A percentile compares a stretch with the other conserved stretches of the same genome.
Conservation (phyloP, 2,329 filamentous ascomycete genomes). For the Blumeria hordei region DNA sequence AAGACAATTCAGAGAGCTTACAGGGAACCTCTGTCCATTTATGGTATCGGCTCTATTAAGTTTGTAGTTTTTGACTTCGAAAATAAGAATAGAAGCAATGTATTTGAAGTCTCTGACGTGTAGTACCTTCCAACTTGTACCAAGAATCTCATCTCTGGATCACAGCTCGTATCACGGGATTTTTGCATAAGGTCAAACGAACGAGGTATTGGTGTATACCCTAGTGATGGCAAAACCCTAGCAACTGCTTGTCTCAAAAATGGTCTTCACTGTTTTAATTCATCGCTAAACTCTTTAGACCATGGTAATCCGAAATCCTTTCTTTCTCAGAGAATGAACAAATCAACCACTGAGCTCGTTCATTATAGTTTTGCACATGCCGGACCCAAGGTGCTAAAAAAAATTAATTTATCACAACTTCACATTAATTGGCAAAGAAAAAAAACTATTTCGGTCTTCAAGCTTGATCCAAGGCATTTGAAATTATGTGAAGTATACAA, state of each 20-base stretch:
- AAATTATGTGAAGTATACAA: neutral
- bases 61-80: neutral
- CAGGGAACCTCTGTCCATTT: neutral
- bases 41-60: neutral
- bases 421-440: neutral
- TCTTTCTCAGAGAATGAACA: neutral
- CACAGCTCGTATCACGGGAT: neutral
- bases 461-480: neutral
- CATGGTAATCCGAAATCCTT: neutral
- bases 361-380: neutral
- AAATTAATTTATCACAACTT: neutral
- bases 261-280: neutral
- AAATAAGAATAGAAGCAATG: neutral
- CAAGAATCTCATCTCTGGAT: neutral
- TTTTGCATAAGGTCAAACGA: neutral
- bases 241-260: neutral
- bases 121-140: neutral
- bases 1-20: neutral
- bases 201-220: too few species aligned
- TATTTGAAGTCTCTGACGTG: neutral
- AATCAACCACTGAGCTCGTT: neutral
- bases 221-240: neutral
- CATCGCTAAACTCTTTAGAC: neutral
- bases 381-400: neutral
- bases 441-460: neutral